Conservation (phyloP, 1,284 basidiomycete genomes). For the Phellopilus nigrolimitatus region DNA sequence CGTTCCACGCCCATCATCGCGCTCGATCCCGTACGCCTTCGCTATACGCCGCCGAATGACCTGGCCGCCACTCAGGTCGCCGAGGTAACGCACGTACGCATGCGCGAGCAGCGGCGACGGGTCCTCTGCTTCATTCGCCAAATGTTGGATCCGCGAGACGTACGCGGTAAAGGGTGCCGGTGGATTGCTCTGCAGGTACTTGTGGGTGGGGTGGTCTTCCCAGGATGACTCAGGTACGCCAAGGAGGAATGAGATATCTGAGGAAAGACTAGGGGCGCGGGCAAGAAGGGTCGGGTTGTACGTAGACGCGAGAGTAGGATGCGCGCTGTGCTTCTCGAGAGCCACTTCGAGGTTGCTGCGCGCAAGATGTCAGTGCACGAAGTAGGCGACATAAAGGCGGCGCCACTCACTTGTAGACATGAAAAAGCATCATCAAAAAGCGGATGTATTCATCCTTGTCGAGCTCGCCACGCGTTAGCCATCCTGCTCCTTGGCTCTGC, state of each 20-base stretch:
- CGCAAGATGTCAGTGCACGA: no score
- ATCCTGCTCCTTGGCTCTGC: constrained; percentile 54
- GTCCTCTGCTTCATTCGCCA: constrained; percentile 32
- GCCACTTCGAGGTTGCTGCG: constrained; percentile 58
- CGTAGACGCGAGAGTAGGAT: constrained; percentile 61
- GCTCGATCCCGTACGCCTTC: constrained; percentile 63
- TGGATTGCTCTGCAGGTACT: constrained; percentile 37
- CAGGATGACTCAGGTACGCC: constrained; percentile 47
- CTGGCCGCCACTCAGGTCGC: constrained; percentile 82
- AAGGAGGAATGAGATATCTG: constrained; percentile 68
- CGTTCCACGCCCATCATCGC: constrained; percentile 46
- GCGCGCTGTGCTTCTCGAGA: constrained; percentile 56
- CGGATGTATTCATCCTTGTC: constrained; percentile 62
- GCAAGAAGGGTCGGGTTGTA: constrained; percentile 69
- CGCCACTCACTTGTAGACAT: constrained; percentile 74
- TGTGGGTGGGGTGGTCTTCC: constrained; percentile 52
- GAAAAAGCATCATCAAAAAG: constrained; percentile 74
- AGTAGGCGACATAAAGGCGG: no score
- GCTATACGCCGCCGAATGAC: constrained; percentile 58
- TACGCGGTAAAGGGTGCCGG: constrained; percentile 54
- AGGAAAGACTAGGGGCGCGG: constrained; percentile 51
- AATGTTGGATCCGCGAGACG: constrained; percentile 41
- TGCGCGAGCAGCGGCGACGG: constrained; percentile 59
- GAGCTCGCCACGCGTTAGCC: constrained; percentile 57
- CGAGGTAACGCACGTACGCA: constrained; percentile 82